Conservation (phyloP, 768 basidiomycete genomes). For the Dacryopinax primogenitus region DNA sequence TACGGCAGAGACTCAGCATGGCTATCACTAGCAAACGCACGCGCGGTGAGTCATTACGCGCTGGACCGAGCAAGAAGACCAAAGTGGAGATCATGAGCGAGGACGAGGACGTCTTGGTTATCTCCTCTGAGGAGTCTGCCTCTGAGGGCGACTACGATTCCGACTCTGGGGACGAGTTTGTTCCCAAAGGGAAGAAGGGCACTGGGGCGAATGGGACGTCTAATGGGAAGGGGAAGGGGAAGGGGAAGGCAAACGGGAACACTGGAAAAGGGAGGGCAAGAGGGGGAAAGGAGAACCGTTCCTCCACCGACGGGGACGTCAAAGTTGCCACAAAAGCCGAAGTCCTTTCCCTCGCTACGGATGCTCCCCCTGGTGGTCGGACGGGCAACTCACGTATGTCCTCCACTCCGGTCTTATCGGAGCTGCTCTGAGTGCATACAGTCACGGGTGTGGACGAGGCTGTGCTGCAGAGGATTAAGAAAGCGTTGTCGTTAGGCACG, state of each 20-base stretch:
- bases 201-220: no score
- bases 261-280: background rate
- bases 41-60: background rate
- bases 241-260: background rate
- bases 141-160: background rate
- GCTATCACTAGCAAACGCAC: background rate
- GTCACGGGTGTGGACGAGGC: slow-evolving; percentile 7
- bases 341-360: background rate
- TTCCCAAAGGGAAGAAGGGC: background rate
- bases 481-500: slow-evolving; percentile 6
- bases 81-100: slow-evolving; percentile 1
- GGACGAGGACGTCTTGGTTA: background rate
- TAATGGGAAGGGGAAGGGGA: background rate
- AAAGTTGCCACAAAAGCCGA: background rate
- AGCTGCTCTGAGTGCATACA: background rate
- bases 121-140: background rate
- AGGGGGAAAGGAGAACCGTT: background rate
- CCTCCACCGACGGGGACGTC: background rate
- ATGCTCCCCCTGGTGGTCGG: background rate
- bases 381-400: slow-evolving; percentile 8
- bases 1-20: no score
- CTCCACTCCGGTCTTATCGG: background rate
- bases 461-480: slow-evolving; percentile 9
- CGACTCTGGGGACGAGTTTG: background rate
- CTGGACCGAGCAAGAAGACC: background rate